Conservation (phyloP, 2,329 filamentous ascomycete genomes). For the Colletotrichum orbiculare region DNA sequence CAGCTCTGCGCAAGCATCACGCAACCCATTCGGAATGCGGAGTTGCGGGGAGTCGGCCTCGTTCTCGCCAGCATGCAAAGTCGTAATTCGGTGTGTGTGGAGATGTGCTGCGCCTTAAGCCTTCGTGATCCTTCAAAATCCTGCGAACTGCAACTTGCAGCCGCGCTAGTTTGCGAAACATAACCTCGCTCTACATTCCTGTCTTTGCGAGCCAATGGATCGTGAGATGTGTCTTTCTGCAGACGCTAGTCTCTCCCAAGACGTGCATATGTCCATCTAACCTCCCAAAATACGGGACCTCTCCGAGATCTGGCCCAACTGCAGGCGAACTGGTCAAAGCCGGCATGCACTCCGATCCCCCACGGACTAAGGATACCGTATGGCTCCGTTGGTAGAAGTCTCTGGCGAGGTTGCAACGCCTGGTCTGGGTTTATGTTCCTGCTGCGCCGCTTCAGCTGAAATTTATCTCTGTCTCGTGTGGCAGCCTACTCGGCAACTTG, state of each 20-base stretch:
- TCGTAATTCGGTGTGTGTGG: conserved; percentile 15
- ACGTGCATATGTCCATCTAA: neutral
- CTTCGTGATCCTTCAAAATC: conserved; percentile 26
- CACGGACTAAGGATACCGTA: too few relatives aligned
- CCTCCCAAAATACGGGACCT: too few relatives aligned
- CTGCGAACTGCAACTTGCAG: conserved; percentile 20
- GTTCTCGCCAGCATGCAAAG: conserved; percentile 17
- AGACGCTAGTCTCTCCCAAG: neutral
- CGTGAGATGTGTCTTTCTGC: neutral
- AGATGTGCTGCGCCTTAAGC: conserved; percentile 21
- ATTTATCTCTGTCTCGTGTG: neutral
- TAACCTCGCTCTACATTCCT: neutral
- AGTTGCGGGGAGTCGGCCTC: conserved; percentile 9
- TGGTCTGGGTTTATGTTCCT: conserved; percentile 1
- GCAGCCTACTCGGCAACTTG: neutral
- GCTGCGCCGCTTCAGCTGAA: conserved; percentile 18
- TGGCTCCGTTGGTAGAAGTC: too few relatives aligned
- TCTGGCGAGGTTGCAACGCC: conserved; percentile 4
- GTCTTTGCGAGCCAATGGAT: neutral
- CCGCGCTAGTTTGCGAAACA: neutral
- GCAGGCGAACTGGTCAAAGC: too few relatives aligned
- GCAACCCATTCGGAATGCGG: conserved; percentile 9
- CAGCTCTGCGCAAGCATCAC: neutral
- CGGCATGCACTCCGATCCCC: too few relatives aligned
- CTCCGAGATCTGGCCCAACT: too few relatives aligned